Evolutionary conservation across 23 red algal species (phyloP).

Genomic region (Gracilaria caudata): DNA sequence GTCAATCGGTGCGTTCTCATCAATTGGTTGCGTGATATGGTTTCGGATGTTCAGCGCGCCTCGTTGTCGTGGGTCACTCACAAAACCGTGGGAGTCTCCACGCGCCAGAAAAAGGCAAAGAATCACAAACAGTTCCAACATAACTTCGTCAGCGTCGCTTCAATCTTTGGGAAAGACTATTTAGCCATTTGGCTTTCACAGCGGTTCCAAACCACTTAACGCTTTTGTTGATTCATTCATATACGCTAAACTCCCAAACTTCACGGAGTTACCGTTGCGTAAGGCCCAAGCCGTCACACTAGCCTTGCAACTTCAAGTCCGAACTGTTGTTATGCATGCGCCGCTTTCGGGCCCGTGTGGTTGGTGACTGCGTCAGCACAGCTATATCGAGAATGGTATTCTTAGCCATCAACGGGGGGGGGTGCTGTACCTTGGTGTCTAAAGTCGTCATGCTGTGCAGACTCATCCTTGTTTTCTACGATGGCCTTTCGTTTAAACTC

Average conservation of each 20-base stretch:
- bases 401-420: neutral
- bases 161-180: too few relatives aligned
- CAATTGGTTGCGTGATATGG: slow-evolving; percentile 26
- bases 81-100: neutral
- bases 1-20: slow-evolving; percentile 27
- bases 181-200: neutral
- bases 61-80: slow-evolving; percentile 9
- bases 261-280: neutral
- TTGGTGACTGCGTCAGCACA: neutral
- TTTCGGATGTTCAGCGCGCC: slow-evolving; percentile 13
- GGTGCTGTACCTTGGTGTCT: neutral
- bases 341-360: neutral
- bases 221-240: neutral
- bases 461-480: neutral
- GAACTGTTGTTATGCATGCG: neutral
- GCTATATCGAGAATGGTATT: neutral
- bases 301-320: neutral
- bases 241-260: neutral
- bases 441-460: neutral
- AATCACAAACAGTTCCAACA: neutral
- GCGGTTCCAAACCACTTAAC: neutral
- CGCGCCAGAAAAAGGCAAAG: neutral
- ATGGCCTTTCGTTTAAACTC: neutral
- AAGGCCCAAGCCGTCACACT: neutral
- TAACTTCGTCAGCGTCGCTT: neutral